Percentiles rank a stretch among this genome's conserved stretches.
Evolutionary conservation across 371 early-diverging fungal species (phyloP).

Genomic region (Rhizomucor pusillus): DNA sequence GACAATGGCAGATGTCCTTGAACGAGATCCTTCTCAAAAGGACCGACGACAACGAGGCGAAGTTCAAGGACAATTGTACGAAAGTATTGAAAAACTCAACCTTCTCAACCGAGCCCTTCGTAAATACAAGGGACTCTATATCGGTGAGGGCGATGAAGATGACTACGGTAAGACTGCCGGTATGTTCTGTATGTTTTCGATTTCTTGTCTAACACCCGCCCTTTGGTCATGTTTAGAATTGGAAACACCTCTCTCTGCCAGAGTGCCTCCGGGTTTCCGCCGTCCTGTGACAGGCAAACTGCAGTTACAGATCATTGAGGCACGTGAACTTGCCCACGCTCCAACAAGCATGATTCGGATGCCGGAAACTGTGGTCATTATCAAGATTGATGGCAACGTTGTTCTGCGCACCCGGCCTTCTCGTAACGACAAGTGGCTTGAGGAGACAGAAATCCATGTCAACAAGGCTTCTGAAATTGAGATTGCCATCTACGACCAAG

Average conservation of each 20-base stretch:
- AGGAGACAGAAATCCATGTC: slow-evolving; percentile 81
- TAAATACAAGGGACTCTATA: slow-evolving; percentile 81
- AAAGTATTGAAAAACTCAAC: slow-evolving; percentile 80
- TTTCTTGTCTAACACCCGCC: too few species aligned
- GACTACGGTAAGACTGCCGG: slow-evolving; percentile 30
- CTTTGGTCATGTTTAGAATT: slow-evolving; percentile 21
- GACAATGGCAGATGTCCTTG: slow-evolving; percentile 55
- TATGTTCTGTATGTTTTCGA: not conserved
- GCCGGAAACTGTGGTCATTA: slow-evolving; percentile 62
- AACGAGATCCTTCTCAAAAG: slow-evolving; percentile 27
- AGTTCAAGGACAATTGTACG: slow-evolving; percentile 66
- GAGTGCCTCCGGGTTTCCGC: slow-evolving; percentile 66
- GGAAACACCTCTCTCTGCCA: slow-evolving; percentile 45
- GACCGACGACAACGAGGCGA: slow-evolving; percentile 62
- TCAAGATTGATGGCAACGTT: slow-evolving; percentile 85
- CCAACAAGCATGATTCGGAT: slow-evolving; percentile 52
- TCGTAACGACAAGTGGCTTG: slow-evolving; percentile 75
- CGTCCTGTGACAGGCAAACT: slow-evolving; percentile 77
- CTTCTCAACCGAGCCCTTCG: slow-evolving; percentile 78
- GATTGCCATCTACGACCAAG: slow-evolving; percentile 76
- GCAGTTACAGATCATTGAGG: slow-evolving; percentile 65
- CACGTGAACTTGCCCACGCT: slow-evolving; percentile 67
- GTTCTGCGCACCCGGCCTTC: slow-evolving; percentile 73
- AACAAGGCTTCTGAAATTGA: slow-evolving; percentile 92
- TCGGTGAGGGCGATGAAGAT: slow-evolving; percentile 68